Evolutionary conservation across 2,329 filamentous ascomycete genomes (phyloP), one percentile per base, ranked within the genome.

Genomic region (Gnomoniopsis sp.): DNA sequence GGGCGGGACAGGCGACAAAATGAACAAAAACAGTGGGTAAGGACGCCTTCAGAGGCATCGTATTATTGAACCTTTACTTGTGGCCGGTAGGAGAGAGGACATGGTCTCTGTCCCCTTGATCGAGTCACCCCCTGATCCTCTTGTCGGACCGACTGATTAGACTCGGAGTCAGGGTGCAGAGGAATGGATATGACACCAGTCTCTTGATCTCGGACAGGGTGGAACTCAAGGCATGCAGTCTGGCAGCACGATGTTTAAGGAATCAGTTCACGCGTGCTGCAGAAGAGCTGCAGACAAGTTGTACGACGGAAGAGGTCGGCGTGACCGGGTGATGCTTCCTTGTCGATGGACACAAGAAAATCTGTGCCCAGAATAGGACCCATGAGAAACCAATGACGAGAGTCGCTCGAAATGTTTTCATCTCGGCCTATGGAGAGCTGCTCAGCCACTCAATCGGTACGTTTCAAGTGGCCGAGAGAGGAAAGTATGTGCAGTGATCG

Each of bases 401-500:
- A 4, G 34, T 8, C 3, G 10, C 12, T 49, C 14, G n/a, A 46
- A n/a, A 53, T 58, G 59, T 61, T 59, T n/a, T 61, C 59, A 61
- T 59, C 56, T 59, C 56, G 52, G 50, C 52, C 36, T 43, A 23
- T 26, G 50, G 23, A 44, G 17, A 10, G 17, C 11, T 47, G 21
- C 19, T 22, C 44, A 10, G 19, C 21, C 21, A 56, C 36, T 52
- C 30, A 46, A 33, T 36, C 57, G 30, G 57, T 57, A 43, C 53
- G 60, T 62, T 62, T 62, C 60, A 59, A 46, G 43, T 44, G 19
- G 44, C 58, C 51, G 12, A 46, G 51, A 61, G 23, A 48, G 59
- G 59, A 41, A 61, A 59, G 6, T 14, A 36, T 23, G 12, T 10
- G 22, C 26, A 49, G 38, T 21, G 56, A 61, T 59, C 57, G 23